Percentiles rank a stretch among this genome's conserved stretches.
Evolutionary conservation across 1,284 basidiomycete species (phyloP).

Genomic region (Hemileia vastatrix): DNA sequence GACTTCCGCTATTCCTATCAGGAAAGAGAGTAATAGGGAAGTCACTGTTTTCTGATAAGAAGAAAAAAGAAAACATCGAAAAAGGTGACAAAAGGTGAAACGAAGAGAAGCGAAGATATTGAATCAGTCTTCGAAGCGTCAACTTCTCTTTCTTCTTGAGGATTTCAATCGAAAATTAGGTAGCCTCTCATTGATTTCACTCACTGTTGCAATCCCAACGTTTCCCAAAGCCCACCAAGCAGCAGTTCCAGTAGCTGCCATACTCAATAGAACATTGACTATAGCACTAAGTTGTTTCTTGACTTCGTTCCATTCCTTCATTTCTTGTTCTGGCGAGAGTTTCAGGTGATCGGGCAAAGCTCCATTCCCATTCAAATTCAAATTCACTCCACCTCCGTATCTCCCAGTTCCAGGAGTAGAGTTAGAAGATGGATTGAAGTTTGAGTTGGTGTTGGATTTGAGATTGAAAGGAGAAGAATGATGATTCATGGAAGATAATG

Average conservation of each 20-base stretch:
- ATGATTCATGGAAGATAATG: too few species aligned
- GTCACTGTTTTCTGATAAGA: too few species aligned
- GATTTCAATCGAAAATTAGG: neutral
- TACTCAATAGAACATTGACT: conserved; percentile 24
- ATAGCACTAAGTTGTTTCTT: conserved; percentile 25
- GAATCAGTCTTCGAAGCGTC: neutral
- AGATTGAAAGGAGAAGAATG: too few species aligned
- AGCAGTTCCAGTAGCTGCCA: conserved; percentile 26
- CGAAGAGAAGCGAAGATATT: too few species aligned
- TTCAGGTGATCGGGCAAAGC: neutral
- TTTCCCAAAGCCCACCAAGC: conserved; percentile 26
- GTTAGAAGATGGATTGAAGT: neutral
- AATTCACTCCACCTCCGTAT: neutral
- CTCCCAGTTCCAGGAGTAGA: neutral
- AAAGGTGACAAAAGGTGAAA: too few species aligned
- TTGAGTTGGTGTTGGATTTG: too few species aligned
- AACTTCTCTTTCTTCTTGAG: too few species aligned
- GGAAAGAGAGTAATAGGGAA: too few species aligned
- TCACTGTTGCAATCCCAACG: neutral
- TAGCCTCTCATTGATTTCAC: neutral
- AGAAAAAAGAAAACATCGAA: too few species aligned
- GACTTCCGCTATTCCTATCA: too few species aligned
- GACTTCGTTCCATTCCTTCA: conserved; percentile 23
- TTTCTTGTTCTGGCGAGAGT: conserved; percentile 16
- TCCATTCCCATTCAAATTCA: neutral